These are phyloP conservation scores for Apiospora rasikravindrae DNA, from an alignment of 2,329 filamentous ascomycete genomes.

Conservation along the genomic window DNA sequence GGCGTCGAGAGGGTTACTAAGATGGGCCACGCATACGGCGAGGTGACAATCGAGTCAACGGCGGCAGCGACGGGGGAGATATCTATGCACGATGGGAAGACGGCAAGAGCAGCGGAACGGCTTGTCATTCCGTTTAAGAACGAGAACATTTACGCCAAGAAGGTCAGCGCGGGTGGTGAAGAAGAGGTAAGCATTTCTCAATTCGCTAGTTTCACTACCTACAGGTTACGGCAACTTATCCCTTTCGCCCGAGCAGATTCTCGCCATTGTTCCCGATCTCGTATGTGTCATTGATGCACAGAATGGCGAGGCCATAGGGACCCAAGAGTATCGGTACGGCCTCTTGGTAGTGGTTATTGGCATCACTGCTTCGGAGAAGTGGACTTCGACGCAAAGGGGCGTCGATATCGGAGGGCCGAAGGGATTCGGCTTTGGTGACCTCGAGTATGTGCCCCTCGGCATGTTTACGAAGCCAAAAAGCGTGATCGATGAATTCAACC, in stretches of 20 bases:
- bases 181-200: slow-evolving; percentile 27
- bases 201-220: not conserved
- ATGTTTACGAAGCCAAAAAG: slow-evolving; percentile 54
- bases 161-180: slow-evolving; percentile 42
- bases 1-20: slow-evolving; percentile 61
- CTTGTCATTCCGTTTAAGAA: slow-evolving; percentile 45
- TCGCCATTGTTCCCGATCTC: slow-evolving; percentile 62
- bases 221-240: not conserved
- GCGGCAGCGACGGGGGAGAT: slow-evolving; percentile 44
- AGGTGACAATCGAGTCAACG: slow-evolving; percentile 59
- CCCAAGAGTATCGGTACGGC: slow-evolving; percentile 61
- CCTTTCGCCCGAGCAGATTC: slow-evolving; percentile 35
- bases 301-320: slow-evolving; percentile 61
- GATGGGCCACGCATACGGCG: slow-evolving; percentile 64
- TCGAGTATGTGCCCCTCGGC: slow-evolving; percentile 54
- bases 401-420: slow-evolving; percentile 56
- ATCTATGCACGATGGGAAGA: slow-evolving; percentile 10
- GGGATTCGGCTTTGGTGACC: slow-evolving; percentile 52
- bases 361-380: slow-evolving; percentile 50
- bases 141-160: slow-evolving; percentile 68
- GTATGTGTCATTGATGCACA: slow-evolving; percentile 61
- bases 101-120: slow-evolving; percentile 22
- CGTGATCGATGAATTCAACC: slow-evolving; percentile 56
- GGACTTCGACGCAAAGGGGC: slow-evolving; percentile 47
- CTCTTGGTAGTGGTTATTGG: slow-evolving; percentile 55